Evolutionary conservation across 1,284 basidiomycete genomes (phyloP).

Genomic region (Ustilago lituana): DNA sequence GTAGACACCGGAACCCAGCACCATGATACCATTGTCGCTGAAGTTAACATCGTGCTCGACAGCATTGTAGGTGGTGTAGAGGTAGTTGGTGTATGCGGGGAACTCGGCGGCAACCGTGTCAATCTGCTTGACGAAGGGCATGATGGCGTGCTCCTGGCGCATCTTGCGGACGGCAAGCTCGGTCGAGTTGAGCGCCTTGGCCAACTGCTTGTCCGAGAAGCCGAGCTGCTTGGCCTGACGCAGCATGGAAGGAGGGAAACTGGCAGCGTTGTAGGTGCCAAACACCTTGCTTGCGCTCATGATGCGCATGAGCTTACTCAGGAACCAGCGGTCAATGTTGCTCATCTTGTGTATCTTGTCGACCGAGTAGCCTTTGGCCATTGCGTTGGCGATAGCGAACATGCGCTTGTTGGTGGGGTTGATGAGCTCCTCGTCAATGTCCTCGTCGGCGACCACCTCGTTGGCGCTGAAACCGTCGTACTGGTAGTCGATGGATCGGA

Average conservation of each 20-base stretch:
- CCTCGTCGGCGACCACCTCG: constrained; percentile 75
- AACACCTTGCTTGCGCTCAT: constrained; percentile 51
- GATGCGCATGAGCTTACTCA: constrained; percentile 78
- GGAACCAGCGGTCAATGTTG: constrained; percentile 98
- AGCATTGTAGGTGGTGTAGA: constrained; percentile 97
- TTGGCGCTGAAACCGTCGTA: constrained; percentile 93
- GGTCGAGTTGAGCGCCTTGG: constrained; percentile 81
- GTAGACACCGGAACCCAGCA: constrained; percentile 96
- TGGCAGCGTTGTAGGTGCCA: constrained; percentile 77
- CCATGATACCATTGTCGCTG: constrained; percentile 92
- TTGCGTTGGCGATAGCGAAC: constrained; percentile 88
- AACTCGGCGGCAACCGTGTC: constrained; percentile 99
- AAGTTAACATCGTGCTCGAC: constrained; percentile 89
- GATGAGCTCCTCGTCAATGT: constrained; percentile 83
- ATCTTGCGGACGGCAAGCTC: constrained; percentile 87
- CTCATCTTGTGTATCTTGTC: constrained; percentile 97
- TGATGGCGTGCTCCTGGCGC: constrained; percentile 83
- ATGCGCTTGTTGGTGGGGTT: constrained; percentile 92
- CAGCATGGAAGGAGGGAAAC: constrained; percentile 77
- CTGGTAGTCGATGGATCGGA: constrained; percentile 92
- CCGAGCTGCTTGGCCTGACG: constrained; percentile 91
- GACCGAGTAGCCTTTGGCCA: constrained; percentile 88
- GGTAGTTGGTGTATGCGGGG: constrained; percentile 97
- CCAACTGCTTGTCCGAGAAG: constrained; percentile 92
- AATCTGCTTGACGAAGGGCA: constrained; percentile 97